Evolutionary conservation across 2,329 filamentous ascomycete species (phyloP), one percentile per base, ranked within the genome.

Genomic region (Colletotrichum sp.): DNA sequence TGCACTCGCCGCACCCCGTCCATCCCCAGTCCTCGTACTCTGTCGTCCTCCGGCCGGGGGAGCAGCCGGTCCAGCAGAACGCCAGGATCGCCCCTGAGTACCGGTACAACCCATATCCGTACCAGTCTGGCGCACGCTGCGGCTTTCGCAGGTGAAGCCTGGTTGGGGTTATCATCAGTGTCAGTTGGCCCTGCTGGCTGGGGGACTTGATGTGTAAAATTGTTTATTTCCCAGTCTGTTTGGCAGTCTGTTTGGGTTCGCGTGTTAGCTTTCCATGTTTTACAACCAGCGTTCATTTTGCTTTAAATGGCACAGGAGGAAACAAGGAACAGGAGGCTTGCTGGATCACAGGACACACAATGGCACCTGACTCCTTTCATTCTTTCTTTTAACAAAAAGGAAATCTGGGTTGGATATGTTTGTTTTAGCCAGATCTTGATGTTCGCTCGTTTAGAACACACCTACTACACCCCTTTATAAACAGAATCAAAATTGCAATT

Each of bases 261-360:
- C 24, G 16, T 30, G 21, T 30, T 12, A 16, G 55, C 26, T 59
- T 59, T 59, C 21, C 24, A 6, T 59, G 13, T 30, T 26, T 18
- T 28, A 1, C 16, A 59, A 30, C 21, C 12, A 52, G 44, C n/a
- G n/a, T 52, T 52, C n/a, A 52, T 12, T 52, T 52, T 21, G 36
- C 10, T 7, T 52, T 2, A 21, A 52, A 4, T 3, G 44, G 44
- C n/a, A 34, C 18, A 15, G 57, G 62, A 24, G 15, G 15, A 39
- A 5, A 28, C 66, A 65, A 36, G 39, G 55, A 70, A 69, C 62
- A 69, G 39, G 59, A 59, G 49, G 39, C 18, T 13, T 60, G 59
- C 71, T 60, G 64, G 49, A 76, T 49, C 57, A 76, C 74, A 75
- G 65, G n/a, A 75, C 74, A 71, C 63, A 69, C 65, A 44, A 76